phyloP scores from a whole-genome alignment of 1,284 basidiomycete genomes.

The Trichosporon inkin region DNA sequence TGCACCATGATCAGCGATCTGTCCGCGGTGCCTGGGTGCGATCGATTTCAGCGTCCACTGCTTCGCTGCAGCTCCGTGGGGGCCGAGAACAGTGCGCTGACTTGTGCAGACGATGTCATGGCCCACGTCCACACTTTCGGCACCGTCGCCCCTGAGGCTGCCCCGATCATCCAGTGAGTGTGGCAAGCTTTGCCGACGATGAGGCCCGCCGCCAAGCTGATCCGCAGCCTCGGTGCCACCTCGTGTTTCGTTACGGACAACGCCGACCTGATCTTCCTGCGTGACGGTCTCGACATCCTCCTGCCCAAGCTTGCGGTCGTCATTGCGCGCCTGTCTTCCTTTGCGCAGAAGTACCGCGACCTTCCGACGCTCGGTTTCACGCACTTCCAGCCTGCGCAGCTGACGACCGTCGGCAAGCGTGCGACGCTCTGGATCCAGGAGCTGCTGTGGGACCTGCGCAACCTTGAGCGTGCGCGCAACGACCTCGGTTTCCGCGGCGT shows the following conservation, averaged over 20 bases:
- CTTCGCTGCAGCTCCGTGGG: not conserved
- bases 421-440: constrained; percentile 98
- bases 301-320: constrained; percentile 82
- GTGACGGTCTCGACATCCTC: constrained; percentile 77
- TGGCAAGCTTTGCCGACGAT: too few relatives aligned
- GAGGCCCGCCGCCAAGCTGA: not conserved
- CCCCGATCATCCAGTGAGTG: constrained; percentile 92
- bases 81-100: constrained; percentile 3
- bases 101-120: constrained; percentile 78
- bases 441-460: constrained; percentile 92
- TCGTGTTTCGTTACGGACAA: constrained; percentile 99
- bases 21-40: not conserved
- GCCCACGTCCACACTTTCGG: constrained; percentile 98
- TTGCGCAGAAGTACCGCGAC: constrained; percentile 68
- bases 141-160: constrained; percentile 85
- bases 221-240: constrained; percentile 78
- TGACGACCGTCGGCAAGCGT: constrained; percentile 99
- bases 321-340: constrained; percentile 78
- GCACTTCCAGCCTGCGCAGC: constrained; percentile 97
- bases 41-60: not conserved
- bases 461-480: constrained; percentile 82
- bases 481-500: constrained; percentile 98
- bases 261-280: constrained; percentile 95
- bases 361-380: constrained; percentile 94
- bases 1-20: too few relatives aligned